Conservation (phyloP, 179 eudicot species). For the Pouteria campechiana region DNA sequence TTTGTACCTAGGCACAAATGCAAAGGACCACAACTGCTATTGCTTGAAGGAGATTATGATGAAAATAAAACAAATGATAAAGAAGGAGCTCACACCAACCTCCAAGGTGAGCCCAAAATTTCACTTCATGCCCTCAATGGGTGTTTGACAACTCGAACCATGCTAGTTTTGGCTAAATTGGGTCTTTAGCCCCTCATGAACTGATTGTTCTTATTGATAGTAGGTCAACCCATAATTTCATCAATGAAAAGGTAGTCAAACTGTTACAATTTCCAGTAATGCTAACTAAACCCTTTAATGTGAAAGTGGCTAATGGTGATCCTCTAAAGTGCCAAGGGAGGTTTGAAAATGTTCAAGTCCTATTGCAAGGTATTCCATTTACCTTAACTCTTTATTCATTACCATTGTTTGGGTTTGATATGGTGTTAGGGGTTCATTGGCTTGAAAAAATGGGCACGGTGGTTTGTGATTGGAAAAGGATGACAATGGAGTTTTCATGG, state of each 20-base stretch:
- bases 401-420: too few species aligned
- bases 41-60: background rate
- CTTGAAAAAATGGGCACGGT: too few species aligned
- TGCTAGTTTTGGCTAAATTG: background rate
- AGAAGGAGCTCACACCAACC: too few species aligned
- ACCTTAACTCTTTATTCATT: too few species aligned
- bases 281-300: background rate
- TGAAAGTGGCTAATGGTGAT: background rate
- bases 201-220: constrained; percentile 1
- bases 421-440: too few species aligned
- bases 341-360: background rate
- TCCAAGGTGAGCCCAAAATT: background rate
- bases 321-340: background rate
- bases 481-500: too few species aligned
- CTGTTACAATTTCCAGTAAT: background rate
- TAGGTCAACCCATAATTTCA: too few species aligned
- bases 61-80: background rate
- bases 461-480: too few species aligned
- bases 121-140: constrained; percentile 1
- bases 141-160: background rate
- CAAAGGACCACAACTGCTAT: background rate
- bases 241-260: background rate
- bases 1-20: background rate
- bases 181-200: background rate
- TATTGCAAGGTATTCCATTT: too few species aligned